Base-by-base conservation (phyloP, 768 basidiomycete genomes). In the Boletus rubroflammeus region DNA sequence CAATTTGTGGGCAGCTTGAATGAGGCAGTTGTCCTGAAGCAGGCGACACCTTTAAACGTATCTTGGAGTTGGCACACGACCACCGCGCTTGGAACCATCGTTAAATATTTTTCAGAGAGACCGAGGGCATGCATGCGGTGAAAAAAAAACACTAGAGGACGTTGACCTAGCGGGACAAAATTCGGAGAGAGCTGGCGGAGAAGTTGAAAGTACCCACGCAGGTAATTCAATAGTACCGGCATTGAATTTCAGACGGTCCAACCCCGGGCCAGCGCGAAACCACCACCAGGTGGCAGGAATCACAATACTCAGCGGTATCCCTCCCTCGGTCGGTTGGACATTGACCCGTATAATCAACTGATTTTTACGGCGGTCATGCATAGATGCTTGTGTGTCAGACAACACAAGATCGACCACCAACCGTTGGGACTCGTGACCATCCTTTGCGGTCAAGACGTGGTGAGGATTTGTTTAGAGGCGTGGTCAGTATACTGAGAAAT, bases 341-440 rank as follows among this genome's bases (percentile, higher is more conserved):
- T 50, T 25, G 46, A 34, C 36, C 39, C 26, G 29, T 34, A 35
- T 25, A 38, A 32, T 49, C 49, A 46, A 29, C 46, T 46, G 46
- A 55, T 51, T 52, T 52, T 47, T 45, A 42, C 29, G 21, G 38
- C 5, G 42, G 49, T 28, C 51, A 38, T 48, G 23, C 41, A 41
- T 31, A n/a, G n/a, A 34, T 25, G 8, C 38, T 51, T 4, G 43
- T 10, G 15, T 13, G 52, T 49, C 38, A 55, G 42, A 40, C 54
- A n/a, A 52, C 28, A 44, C 44, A 23, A 49, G 8, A 48, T 47
- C 28, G 17, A 44, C 47, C 47, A 59, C 60, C 53, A 38, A 60
- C 55, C 58, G 42, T 57, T 53, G 45, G 19, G 35, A 28, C 19
- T 41, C n/a, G 47, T 34, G 11, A 41, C 23, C 35, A n/a, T n/a